Evolutionary conservation across 768 basidiomycete species (phyloP), one percentile per base, ranked within the genome.

Genomic region (Flagelloscypha sp.): DNA sequence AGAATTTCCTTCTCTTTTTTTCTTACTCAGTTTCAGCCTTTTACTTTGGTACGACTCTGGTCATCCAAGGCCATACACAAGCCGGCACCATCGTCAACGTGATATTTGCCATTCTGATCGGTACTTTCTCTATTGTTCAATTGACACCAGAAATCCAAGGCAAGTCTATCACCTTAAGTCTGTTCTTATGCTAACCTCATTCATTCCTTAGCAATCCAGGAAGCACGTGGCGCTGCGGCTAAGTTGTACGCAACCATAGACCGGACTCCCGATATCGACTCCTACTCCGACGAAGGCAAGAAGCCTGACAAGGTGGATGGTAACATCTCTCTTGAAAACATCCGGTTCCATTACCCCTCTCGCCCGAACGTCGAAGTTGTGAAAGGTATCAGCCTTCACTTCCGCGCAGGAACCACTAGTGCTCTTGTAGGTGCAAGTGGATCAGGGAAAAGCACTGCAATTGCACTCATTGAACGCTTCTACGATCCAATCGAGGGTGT

Each of bases 241-340:
- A 74, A 74, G 48, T 54, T 78, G 15, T 75, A 60, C 51, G 54
- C 57, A 21, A 71, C 72, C 2, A 76, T 78, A 46, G 72, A 75
- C 47, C 63, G 74, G 24, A 56, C 72, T 1, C 74, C 75, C 0
- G 32, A 51, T 10, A 78, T 78, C 54, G 75, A 78, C 55, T 70
- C 68, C 2, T 54, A 59, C 4, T 55, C 52, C 25, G 43, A 55
- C 1, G 60, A 49, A 2, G 75, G 75, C 9, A 43, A 61, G 19
- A 65, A 65, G 42, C 72, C 63, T 3, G 59, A 61, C n/a, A 42
- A 40, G 5, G 64, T 72, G 30, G 40, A 56, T 7, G 75, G 75
- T 16, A 46, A 51, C 22, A 74, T 77, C 50, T 54, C 55, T 12
- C 58, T 77, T 33, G 54, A 68, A 37, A 48, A 66, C 38, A 62